Base-by-base conservation (phyloP, 2,329 filamentous ascomycete genomes). In the Cladophialophora immunda region DNA sequence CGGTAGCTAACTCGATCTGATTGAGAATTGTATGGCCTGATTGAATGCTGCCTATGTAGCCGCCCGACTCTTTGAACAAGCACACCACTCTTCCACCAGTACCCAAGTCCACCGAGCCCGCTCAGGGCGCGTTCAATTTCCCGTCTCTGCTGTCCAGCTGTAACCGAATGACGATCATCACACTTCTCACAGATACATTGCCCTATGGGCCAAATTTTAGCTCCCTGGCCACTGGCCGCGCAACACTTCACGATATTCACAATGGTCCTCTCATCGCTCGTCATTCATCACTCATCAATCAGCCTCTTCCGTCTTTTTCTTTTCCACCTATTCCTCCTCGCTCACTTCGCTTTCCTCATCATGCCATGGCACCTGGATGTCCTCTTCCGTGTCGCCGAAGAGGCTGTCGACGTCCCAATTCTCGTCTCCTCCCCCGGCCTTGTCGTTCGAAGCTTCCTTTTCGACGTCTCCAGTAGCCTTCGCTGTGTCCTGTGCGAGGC, bases 271-370 rank as follows among this genome's bases (percentile, higher is more conserved):
- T 50, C 13, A n/a, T 41, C 36, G 17, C 36, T 19, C n/a, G n/a
- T 38, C 34, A 38, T 38, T 38, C 38, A 41, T 41, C 38, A 41
- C 4, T 41, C 17, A 41, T 41, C 38, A 17, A 11, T 50, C 2
- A 11, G 25, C 8, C 45, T 47, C 8, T 50, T 27, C 45, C 19
- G 13, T 50, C 45, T 25, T 25, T 4, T 9, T 25, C 17, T 41
- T 6, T 17, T 41, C 22, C 58, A 25, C 22, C 36, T 36, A 62
- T 11, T 62, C 58, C 52, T 54, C 59, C 36, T 62, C 59, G 34
- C 59, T 62, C 17, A 62, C 32, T 17, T 62, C 59, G 13, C 59
- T 56, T 13, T 56, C 53, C 27, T 56, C 53, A 32, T 56, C 53
- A 25, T 50, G 45, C n/a, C 53, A 32, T 17, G 36, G 4, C 36